Evolutionary conservation across 1,139 yeast species (phyloP).

Genomic region (Suhomyces anneliseae): DNA sequence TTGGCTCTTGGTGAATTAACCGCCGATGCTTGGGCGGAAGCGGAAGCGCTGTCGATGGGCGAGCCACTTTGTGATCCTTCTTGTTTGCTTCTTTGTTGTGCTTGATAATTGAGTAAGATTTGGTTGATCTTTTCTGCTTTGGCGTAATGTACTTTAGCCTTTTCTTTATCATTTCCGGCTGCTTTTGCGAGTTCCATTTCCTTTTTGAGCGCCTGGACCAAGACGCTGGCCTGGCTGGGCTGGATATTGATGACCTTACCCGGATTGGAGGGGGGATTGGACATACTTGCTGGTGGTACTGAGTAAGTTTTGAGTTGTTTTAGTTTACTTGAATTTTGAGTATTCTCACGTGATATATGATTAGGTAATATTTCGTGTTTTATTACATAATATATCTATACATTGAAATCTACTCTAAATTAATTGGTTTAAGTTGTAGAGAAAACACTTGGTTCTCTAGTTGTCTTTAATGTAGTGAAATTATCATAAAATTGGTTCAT

Average conservation of each 20-base stretch:
- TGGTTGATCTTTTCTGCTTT: slow-evolving; percentile 68
- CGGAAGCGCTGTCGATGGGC: slow-evolving; percentile 5
- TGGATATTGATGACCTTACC: slow-evolving; percentile 27
- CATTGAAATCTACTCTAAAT: neutral
- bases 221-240: slow-evolving; percentile 60
- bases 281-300: slow-evolving; percentile 16
- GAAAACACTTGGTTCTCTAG: too few species aligned
- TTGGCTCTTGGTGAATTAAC: slow-evolving; percentile 5
- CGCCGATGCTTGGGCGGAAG: slow-evolving; percentile 7
- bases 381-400: neutral
- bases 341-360: neutral
- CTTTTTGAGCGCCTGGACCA: slow-evolving; percentile 57
- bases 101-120: slow-evolving; percentile 43
- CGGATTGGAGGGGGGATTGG: slow-evolving; percentile 40
- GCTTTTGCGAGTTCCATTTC: slow-evolving; percentile 65
- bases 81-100: slow-evolving; percentile 28
- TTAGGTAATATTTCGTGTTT: too few species aligned
- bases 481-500: too few species aligned
- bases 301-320: slow-evolving; percentile 1
- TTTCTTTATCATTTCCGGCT: slow-evolving; percentile 53
- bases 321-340: neutral
- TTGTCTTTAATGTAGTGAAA: too few species aligned
- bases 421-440: neutral
- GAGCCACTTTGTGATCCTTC: slow-evolving; percentile 7
- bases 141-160: slow-evolving; percentile 64